A percentile compares a stretch with the other conserved stretches of the same genome.
phyloP scores from a whole-genome alignment of 2,329 filamentous ascomycete genomes.

The Cladophialophora yegresii region DNA sequence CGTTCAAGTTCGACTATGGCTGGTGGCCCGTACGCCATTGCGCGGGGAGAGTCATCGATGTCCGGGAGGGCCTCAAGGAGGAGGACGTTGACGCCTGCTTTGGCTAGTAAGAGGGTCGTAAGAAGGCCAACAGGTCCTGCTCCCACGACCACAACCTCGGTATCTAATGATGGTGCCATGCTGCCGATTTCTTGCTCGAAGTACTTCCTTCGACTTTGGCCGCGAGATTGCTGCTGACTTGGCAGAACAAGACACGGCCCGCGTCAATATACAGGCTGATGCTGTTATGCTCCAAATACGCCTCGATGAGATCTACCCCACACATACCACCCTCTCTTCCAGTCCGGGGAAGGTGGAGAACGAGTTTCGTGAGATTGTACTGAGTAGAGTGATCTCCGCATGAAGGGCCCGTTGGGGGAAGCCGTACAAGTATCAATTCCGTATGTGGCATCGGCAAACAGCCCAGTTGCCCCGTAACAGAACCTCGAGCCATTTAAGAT shows the following conservation, averaged over 20 bases:
- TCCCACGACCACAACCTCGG: slow-evolving; percentile 38
- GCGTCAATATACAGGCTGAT: background rate
- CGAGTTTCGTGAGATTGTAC: background rate
- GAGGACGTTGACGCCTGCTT: slow-evolving; percentile 38
- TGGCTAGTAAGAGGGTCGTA: slow-evolving; percentile 39
- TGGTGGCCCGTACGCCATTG: slow-evolving; percentile 19
- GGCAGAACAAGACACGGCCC: background rate
- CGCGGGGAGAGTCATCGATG: slow-evolving; percentile 22
- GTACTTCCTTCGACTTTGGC: background rate
- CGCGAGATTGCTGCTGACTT: background rate
- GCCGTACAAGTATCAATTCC: background rate
- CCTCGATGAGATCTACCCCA: slow-evolving; percentile 1
- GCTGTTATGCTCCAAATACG: background rate
- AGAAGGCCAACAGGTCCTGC: slow-evolving; percentile 40
- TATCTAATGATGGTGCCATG: background rate
- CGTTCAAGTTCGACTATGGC: slow-evolving; percentile 19
- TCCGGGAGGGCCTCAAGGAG: slow-evolving; percentile 24
- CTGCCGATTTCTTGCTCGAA: background rate
- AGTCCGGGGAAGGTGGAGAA: slow-evolving; percentile 2
- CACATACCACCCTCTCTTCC: background rate
- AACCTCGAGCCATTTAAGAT: background rate
- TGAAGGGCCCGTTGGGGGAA: background rate
- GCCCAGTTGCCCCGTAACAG: background rate
- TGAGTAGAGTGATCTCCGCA: background rate
- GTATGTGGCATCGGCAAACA: background rate